phyloP scores from a whole-genome alignment of 805 yeast species.

The Nakazawaea wickerhamii region DNA sequence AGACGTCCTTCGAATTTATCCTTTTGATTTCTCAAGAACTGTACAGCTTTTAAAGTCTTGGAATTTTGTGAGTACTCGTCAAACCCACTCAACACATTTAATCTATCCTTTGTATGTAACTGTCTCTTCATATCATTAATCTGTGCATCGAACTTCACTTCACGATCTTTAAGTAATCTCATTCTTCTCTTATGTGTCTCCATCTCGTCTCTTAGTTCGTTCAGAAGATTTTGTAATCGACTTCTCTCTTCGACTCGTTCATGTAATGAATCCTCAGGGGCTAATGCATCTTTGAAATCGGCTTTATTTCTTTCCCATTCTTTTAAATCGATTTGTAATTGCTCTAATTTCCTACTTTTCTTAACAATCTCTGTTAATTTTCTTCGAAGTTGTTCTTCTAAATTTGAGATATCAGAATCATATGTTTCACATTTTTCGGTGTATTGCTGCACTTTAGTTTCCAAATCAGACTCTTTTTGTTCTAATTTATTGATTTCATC shows the following conservation, averaged over 20 bases:
- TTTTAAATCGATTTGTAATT: conserved; percentile 18
- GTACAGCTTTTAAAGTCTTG: conserved; percentile 34
- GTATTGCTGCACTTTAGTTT: conserved; percentile 11
- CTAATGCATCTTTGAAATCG: conserved; percentile 11
- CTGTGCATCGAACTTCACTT: not conserved
- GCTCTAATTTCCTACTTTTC: conserved; percentile 15
- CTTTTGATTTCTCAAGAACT: conserved; percentile 34
- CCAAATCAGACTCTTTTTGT: conserved; percentile 13
- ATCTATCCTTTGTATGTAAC: conserved; percentile 43
- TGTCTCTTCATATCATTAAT: not conserved
- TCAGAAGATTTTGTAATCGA: conserved; percentile 16
- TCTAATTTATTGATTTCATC: conserved; percentile 18
- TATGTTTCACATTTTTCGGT: conserved; percentile 15
- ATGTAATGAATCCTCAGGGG: not conserved
- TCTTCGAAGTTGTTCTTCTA: conserved; percentile 29
- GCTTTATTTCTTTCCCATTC: conserved; percentile 22
- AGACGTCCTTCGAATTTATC: conserved; percentile 36
- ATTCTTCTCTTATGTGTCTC: not conserved
- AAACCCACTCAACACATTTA: conserved; percentile 37
- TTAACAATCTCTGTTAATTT: conserved; percentile 31
- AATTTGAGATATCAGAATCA: conserved; percentile 23
- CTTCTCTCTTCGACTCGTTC: conserved; percentile 11
- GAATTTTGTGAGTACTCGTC: conserved; percentile 25
- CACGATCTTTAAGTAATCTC: conserved; percentile 4
- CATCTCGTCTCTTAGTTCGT: conserved; percentile 14